These are phyloP conservation scores for Aureobasidium uvarum DNA, from an alignment of 2,329 filamentous ascomycete genomes.

Conservation along the genomic window DNA sequence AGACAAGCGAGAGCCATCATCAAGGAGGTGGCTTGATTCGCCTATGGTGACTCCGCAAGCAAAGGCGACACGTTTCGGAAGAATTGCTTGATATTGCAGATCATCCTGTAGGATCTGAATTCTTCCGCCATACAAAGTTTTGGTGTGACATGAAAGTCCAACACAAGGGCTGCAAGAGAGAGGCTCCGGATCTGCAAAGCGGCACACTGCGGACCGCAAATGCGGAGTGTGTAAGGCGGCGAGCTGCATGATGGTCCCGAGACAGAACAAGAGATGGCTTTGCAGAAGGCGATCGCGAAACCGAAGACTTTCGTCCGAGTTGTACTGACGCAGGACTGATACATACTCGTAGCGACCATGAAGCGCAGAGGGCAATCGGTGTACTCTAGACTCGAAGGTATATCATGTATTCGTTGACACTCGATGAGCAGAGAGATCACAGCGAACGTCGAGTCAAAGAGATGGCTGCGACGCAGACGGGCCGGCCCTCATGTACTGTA, in stretches of 20 bases:
- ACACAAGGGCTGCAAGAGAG: background rate
- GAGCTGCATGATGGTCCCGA: background rate
- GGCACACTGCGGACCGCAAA: constrained; percentile 8
- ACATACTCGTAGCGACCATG: background rate
- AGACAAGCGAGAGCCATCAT: constrained; percentile 16
- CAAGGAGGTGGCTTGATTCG: constrained; percentile 4
- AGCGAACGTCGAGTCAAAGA: background rate
- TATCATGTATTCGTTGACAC: background rate
- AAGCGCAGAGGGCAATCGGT: background rate
- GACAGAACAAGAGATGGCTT: background rate
- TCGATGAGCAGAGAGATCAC: background rate
- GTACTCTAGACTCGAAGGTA: background rate
- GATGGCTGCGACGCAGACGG: background rate
- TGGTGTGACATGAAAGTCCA: background rate
- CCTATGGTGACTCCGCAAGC: constrained; percentile 10
- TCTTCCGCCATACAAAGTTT: constrained; percentile 6
- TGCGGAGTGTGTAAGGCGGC: constrained; percentile 2
- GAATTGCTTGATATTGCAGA: constrained; percentile 24
- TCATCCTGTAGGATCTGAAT: background rate
- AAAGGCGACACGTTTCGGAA: constrained; percentile 22
- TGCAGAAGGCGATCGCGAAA: background rate
- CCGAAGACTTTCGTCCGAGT: background rate
- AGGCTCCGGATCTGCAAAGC: constrained; percentile 18
- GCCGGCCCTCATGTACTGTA: background rate
- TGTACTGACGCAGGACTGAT: too few species aligned